phyloP scores from a whole-genome alignment of 768 basidiomycete genomes.

The Phylloporus sp. region DNA sequence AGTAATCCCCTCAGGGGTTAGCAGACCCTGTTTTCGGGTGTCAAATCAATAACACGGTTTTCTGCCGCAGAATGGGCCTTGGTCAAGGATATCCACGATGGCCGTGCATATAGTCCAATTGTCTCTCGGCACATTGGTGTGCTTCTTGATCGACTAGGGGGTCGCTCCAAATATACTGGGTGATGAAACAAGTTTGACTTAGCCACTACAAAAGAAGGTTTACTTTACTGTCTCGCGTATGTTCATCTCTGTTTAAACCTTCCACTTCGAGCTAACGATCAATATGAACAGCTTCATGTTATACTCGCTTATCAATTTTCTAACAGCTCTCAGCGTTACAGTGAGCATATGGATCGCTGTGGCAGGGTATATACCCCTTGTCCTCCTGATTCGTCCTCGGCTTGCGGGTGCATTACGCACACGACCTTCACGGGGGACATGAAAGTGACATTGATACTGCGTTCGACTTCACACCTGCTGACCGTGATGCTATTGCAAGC shows the following conservation, averaged over 20 bases:
- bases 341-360: not conserved
- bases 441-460: not conserved
- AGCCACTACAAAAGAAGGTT: not conserved
- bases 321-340: not conserved
- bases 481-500: not conserved
- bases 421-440: not conserved
- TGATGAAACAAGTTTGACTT: too few species aligned
- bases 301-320: not conserved
- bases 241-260: not conserved
- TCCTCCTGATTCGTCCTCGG: not conserved
- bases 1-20: too few species aligned
- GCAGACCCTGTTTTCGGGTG: too few species aligned
- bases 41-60: too few species aligned
- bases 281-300: not conserved
- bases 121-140: not conserved
- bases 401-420: not conserved
- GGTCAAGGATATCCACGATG: too few species aligned
- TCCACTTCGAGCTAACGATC: not conserved
- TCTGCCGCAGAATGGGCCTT: too few species aligned
- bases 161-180: too few species aligned
- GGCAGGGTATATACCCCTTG: not conserved
- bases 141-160: not conserved
- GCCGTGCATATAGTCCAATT: not conserved
- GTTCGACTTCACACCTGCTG: not conserved
- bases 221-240: not conserved